Base-by-base conservation (phyloP, 306 rosid species). In the Vigna radiata region DNA sequence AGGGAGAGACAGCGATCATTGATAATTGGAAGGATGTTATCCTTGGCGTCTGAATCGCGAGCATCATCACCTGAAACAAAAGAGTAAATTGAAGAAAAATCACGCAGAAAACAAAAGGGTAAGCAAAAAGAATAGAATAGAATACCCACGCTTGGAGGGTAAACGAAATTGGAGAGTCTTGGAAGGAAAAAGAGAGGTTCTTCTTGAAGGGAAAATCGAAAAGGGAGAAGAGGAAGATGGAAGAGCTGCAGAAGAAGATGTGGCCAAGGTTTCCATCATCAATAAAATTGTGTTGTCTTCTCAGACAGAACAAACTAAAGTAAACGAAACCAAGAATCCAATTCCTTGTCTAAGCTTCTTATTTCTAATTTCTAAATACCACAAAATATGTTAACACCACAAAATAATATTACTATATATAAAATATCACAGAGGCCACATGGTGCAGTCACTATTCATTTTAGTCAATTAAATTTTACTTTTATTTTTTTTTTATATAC, bases 61-160 rank as follows among this genome's bases (percentile, higher is more conserved):
- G 80, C 91, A 49, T 87, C 90, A 50, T 88, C 85, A 70, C 91
- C 96, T 93, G 89, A 77, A 82, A 75, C 0, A 5, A 36, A 16
- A n/a, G 14, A 11, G 0, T 27, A 75, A 54, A 8, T 4, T 47
- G 8, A 7, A 6, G 21, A 46, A 68, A 21, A 21, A 2, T 7
- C 4, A 68, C 6, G 71, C 33, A 74, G 25, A 27, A 48, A n/a
- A 5, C n/a, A 50, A 21, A 70, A 5, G 13, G 11, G 54, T 0
- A 25, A 10, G 17, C 13, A 6, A 36, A 49, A 6, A 8, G 48
- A 44, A 44, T 11, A 3, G 3, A 68, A 18, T 15, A 2, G 61
- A 90, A 17, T 50, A 90, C 94, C 80, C 60, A 92, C 97, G 90
- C 85, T 85, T 90, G 87, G 93, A 90, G 29, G 89, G 77, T 37